These are phyloP conservation scores for Persicaria tinctoria DNA, from an alignment of 148 eudicot species.

Conservation along the genomic window DNA sequence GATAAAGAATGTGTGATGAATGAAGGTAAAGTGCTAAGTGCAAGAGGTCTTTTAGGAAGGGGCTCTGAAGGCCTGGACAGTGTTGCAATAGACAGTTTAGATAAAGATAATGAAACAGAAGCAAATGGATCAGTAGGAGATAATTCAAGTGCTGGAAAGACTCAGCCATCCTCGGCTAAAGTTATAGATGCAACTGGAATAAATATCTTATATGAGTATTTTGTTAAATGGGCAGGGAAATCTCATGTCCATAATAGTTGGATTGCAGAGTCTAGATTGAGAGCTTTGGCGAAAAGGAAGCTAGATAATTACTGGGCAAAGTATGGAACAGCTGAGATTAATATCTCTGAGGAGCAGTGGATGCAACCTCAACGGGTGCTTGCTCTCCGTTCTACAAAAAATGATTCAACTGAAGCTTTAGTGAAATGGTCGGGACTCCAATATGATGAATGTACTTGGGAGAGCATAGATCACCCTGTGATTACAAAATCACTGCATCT, in stretches of 20 bases:
- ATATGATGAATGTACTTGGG: constrained; percentile 99
- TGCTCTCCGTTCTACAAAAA: constrained; percentile 44
- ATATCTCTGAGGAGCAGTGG: constrained; percentile 76
- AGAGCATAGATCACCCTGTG: constrained; percentile 64
- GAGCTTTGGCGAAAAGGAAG: constrained; percentile 75
- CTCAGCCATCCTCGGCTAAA: constrained; percentile 19
- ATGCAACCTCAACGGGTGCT: constrained; percentile 75
- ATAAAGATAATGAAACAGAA: constrained; percentile 23
- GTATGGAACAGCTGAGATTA: constrained; percentile 67
- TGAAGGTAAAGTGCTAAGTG: constrained; percentile 34
- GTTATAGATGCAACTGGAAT: constrained; percentile 19
- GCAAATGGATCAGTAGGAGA: constrained; percentile 16
- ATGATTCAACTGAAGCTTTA: constrained; percentile 52
- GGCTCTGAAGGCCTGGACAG: constrained; percentile 20
- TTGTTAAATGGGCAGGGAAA: constrained; percentile 92
- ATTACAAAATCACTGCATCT: constrained; percentile 40
- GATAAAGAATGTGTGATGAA: constrained; percentile 32
- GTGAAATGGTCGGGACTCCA: constrained; percentile 89
- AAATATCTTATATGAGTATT: constrained; percentile 47
- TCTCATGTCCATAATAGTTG: constrained; percentile 85
- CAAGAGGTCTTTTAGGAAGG: constrained; percentile 22
- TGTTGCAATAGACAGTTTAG: constrained; percentile 18
- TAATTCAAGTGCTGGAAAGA: constrained; percentile 17
- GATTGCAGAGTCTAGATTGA: constrained; percentile 73
- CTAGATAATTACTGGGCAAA: constrained; percentile 83